Conservation (phyloP, 2,329 filamentous ascomycete genomes). For the Magnaporthales sp. region DNA sequence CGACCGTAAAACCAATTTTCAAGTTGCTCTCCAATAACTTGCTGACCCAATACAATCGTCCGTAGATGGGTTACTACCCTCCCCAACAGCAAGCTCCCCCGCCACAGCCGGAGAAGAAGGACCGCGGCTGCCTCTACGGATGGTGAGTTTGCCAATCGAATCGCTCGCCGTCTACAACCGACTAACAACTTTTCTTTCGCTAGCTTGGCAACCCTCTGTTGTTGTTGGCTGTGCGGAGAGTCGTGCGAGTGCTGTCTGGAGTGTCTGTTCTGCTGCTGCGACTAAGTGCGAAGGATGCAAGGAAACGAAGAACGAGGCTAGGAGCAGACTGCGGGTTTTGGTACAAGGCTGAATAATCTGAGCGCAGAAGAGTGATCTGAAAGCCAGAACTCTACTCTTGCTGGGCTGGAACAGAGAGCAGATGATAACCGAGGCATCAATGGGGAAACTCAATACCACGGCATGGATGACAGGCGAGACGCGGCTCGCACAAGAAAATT, state of each 20-base stretch:
- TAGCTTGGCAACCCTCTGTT: constrained; percentile 32
- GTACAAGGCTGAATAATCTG: not conserved
- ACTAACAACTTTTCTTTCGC: not conserved
- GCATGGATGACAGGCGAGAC: not conserved
- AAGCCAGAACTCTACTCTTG: not conserved
- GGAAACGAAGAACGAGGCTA: not conserved
- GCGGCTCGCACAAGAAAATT: not conserved
- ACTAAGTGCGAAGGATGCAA: not conserved
- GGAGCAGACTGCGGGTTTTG: not conserved
- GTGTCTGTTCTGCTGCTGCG: constrained; percentile 29
- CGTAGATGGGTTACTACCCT: constrained; percentile 6
- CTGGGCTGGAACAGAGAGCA: not conserved
- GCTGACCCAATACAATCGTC: not conserved
- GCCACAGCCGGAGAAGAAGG: constrained; percentile 27
- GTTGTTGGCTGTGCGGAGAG: constrained; percentile 35
- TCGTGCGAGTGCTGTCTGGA: constrained; percentile 34
- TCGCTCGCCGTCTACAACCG: not conserved
- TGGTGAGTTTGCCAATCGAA: constrained; percentile 19
- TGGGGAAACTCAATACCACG: not conserved
- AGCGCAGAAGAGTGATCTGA: not conserved
- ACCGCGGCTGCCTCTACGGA: constrained; percentile 29
- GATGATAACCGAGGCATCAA: not conserved
- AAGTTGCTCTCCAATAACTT: not conserved
- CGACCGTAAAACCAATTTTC: not conserved
- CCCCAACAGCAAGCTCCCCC: constrained; percentile 17